These are phyloP conservation scores for Aspergillus amoenus DNA, from an alignment of 2,329 filamentous ascomycete species.

Conservation along the genomic window DNA sequence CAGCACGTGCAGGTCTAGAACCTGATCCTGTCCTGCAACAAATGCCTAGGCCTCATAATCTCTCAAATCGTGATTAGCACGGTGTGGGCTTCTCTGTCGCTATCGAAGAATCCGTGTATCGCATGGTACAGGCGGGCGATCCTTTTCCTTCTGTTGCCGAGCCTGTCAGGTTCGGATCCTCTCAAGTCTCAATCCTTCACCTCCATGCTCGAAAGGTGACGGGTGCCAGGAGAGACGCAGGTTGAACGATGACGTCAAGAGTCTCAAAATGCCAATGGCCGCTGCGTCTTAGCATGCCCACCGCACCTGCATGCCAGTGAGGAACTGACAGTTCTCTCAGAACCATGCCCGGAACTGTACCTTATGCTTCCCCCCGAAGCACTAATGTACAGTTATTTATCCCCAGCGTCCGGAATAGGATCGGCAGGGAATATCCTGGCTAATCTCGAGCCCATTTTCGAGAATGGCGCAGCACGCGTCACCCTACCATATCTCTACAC, in stretches of 20 bases:
- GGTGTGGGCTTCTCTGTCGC: background rate
- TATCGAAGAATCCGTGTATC: background rate
- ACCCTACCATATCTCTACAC: background rate
- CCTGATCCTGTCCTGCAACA: background rate
- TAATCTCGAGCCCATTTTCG: conserved; percentile 14
- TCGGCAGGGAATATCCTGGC: conserved; percentile 19
- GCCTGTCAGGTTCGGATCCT: background rate
- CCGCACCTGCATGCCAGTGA: conserved; percentile 6
- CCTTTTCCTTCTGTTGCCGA: background rate
- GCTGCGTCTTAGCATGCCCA: background rate
- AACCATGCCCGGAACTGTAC: conserved; percentile 25
- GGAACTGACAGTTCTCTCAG: background rate
- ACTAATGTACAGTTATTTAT: conserved; percentile 28
- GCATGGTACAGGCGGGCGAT: background rate
- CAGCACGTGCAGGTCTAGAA: background rate
- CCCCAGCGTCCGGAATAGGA: background rate
- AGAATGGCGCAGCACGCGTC: conserved; percentile 12
- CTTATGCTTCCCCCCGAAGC: conserved; percentile 33
- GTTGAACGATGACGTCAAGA: conserved; percentile 7
- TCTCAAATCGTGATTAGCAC: background rate
- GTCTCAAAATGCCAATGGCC: background rate
- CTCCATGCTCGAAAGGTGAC: background rate
- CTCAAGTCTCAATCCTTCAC: background rate
- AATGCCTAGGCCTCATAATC: background rate
- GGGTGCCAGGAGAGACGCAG: background rate